phyloP scores from a whole-genome alignment of 345 rosid species.

The Bretschneidera sinensis region DNA sequence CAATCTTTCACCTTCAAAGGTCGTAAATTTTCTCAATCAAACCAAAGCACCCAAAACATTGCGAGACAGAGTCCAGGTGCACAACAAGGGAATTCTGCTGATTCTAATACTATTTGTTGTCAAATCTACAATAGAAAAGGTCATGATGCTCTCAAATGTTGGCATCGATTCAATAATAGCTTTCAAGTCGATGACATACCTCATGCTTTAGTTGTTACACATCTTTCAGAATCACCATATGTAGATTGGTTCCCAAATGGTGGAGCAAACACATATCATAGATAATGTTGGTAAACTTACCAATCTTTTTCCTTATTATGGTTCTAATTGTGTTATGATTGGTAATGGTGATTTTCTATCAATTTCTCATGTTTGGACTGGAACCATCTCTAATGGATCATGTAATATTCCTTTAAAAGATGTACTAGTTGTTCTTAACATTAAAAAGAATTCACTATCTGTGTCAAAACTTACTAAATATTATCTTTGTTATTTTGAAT shows the following conservation, averaged over 20 bases:
- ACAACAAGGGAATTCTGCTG: too few species aligned
- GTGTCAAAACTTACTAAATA: neutral
- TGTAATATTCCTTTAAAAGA: neutral
- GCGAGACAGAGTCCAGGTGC: neutral
- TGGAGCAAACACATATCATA: neutral
- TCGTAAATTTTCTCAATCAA: neutral
- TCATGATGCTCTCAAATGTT: neutral
- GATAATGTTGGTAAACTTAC: too few species aligned
- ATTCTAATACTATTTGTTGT: too few species aligned
- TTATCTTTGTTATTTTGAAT: neutral
- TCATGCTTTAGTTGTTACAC: neutral
- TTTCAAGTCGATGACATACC: constrained; percentile 2
- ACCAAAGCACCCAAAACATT: neutral
- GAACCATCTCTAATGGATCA: neutral
- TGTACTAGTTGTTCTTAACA: neutral
- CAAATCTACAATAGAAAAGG: neutral
- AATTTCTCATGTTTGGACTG: constrained; percentile 1
- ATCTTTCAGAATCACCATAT: neutral
- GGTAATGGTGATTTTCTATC: constrained; percentile 3
- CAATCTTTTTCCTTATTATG: neutral
- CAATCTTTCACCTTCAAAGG: neutral
- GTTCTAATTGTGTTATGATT: neutral
- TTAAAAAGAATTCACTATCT: neutral
- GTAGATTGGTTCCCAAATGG: constrained; percentile 1
- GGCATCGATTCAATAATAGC: neutral